These are phyloP conservation scores for Cutaneotrichosporon sp. DNA, from an alignment of 1,284 basidiomycete species.

Conservation along the genomic window DNA sequence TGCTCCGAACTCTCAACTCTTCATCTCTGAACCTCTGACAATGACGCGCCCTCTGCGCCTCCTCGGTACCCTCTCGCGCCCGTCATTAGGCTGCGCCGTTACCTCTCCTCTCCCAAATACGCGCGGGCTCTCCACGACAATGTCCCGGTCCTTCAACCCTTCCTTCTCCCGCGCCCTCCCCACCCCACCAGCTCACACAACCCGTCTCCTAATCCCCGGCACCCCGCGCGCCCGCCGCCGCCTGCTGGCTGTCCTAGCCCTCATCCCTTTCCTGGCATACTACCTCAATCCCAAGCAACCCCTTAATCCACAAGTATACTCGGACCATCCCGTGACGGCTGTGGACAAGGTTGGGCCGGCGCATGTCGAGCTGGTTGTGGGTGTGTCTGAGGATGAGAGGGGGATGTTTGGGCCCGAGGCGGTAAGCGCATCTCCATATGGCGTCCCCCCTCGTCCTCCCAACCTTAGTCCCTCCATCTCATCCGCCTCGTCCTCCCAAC, in stretches of 20 bases:
- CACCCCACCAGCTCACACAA: neutral
- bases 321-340: slow-evolving; percentile 33
- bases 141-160: neutral
- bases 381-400: slow-evolving; percentile 7
- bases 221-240: slow-evolving; percentile 10
- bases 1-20: no score
- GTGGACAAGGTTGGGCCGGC: slow-evolving; percentile 27
- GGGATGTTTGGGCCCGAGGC: slow-evolving; percentile 14
- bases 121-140: neutral
- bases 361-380: slow-evolving; percentile 36
- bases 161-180: neutral
- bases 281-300: slow-evolving; percentile 7
- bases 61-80: no score
- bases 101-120: no score
- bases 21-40: no score
- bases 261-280: slow-evolving; percentile 16
- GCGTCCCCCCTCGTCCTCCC: slow-evolving; percentile 9
- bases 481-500: no score
- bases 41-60: no score
- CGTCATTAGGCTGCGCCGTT: no score
- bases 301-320: slow-evolving; percentile 40
- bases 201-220: slow-evolving; percentile 9
- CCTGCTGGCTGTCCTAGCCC: slow-evolving; percentile 13
- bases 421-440: neutral
- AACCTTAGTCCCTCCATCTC: neutral